Evolutionary conservation across 495 filamentous ascomycete species (phyloP), one percentile per base, ranked within the genome.

Genomic region (Penicillium steckii): DNA sequence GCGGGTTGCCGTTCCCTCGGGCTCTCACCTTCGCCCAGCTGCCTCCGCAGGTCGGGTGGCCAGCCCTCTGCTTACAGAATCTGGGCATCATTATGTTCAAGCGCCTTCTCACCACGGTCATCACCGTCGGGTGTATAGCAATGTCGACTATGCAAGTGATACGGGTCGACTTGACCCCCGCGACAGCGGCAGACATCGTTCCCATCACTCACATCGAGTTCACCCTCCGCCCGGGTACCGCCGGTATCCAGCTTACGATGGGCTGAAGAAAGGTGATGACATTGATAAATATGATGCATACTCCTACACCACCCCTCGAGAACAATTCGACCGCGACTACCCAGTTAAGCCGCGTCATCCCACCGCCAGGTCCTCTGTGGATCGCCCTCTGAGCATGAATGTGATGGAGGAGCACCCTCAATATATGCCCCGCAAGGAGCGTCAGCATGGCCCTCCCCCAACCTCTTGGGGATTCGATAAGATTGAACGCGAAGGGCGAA

Each of bases 281-380:
- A 80, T 84, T 45, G 84, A 85, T 32, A 76, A 84, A 33, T 70
- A 71, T 40, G 65, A 75, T 59, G 83, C 83, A 1, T 90, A 85
- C 60, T 86, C 87, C 42, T 90, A 90, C 55, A 90, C 86, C 4
- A 85, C 81, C 22, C 81, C 85, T 8, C 76, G 81, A 55, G 86
- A 90, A 52, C 72, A 88, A 44, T 85, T 83, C 27, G 77, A 87
- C 33, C 83, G 83, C 40, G 87, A 90, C 52, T 74, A 82, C 68
- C 64, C 74, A 68, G 66, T 70, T 50, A 66, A 76, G 49, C 66
- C 68, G 44, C 70, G 73, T 44, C 72, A 67, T 32, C 75, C 79
- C 26, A 61, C 73, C 13, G 76, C 79, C 12, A 82, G 80, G 53
- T 61, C 76, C 30, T 70, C 72, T 4, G 55, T 73, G 6, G 81